Evolutionary conservation across 2,329 filamentous ascomycete species (phyloP), one percentile per base, ranked within the genome.

Genomic region (Coniochaeta ligniaria): DNA sequence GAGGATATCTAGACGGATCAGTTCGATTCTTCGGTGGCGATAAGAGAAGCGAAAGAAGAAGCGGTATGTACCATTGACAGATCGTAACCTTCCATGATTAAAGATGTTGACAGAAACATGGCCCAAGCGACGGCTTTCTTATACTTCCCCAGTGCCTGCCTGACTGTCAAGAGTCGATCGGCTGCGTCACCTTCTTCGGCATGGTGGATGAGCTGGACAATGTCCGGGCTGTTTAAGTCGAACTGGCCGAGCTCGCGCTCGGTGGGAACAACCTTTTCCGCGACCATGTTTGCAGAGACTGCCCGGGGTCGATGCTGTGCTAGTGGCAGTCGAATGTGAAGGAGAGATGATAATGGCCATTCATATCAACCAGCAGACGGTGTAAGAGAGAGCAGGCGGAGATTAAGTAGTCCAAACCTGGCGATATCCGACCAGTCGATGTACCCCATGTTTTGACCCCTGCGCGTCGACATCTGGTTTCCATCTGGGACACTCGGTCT

Each of bases 81-180:
- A 60, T 77, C 75, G 45, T 76, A 70, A 1, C 68, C 68, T 35
- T 69, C 68, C 70, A 71, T 71, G 59, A 71, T 65, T 22, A 68
- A 59, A 26, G 63, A 64, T n/a, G 60, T 64, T 5, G 68, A 71
- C 22, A 70, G 45, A 24, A 71, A 65, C 47, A 71, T 63, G 11
- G 69, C 66, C 70, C 68, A 72, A 26, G 66, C 62, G 16, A 71
- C 68, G 8, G 70, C 70, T 56, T 72, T 70, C 26, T 65, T 67
- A 56, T 70, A 70, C 31, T 68, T 68, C 26, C 60, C 63, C 9
- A 71, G 58, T 0, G 68, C 68, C 16, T 69, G 62, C 17, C 62
- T 62, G 20, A 71, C 63, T 0, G 66, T 69, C 26, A 71, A 62
- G 28, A 66, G 45, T 28, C 60, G 60, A 24, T 71, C 69, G 38